These are phyloP conservation scores for Ophiostoma quercus DNA, from an alignment of 2,329 filamentous ascomycete species.

Conservation along the genomic window DNA sequence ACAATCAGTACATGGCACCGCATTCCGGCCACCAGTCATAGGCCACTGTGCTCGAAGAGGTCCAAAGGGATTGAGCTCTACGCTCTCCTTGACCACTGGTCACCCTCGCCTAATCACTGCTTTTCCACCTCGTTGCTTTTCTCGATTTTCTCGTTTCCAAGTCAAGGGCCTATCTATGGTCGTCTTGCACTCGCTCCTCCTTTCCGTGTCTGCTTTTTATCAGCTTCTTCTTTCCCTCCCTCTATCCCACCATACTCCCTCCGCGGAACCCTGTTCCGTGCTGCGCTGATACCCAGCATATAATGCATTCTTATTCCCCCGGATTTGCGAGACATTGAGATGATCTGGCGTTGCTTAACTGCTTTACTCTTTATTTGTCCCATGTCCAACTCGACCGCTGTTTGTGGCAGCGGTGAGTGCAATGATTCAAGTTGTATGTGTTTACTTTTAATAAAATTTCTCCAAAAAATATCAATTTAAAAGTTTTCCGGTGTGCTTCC, in stretches of 20 bases:
- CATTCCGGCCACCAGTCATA: constrained; percentile 76
- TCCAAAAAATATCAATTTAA: too few relatives aligned
- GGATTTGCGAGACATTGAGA: constrained; percentile 24
- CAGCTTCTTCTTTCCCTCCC: constrained; percentile 5
- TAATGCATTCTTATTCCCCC: constrained; percentile 42
- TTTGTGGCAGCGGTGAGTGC: background rate
- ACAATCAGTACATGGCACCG: constrained; percentile 75
- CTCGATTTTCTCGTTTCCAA: background rate
- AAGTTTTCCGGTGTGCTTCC: too few relatives aligned
- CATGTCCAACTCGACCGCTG: background rate
- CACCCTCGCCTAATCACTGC: background rate
- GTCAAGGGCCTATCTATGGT: background rate
- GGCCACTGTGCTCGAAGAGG: background rate
- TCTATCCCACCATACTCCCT: constrained; percentile 26
- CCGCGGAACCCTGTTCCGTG: constrained; percentile 27
- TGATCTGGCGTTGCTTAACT: constrained; percentile 22
- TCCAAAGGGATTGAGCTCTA: background rate
- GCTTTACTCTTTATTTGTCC: background rate
- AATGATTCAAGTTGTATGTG: background rate
- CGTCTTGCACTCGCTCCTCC: background rate
- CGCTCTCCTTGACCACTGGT: too few relatives aligned
- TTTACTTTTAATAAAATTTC: background rate
- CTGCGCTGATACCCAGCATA: constrained; percentile 55
- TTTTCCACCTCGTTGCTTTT: background rate
- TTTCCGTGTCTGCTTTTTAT: background rate